These are phyloP conservation scores for Eucalyptus shirleyi DNA, from an alignment of 345 rosid species.

Conservation along the genomic window DNA sequence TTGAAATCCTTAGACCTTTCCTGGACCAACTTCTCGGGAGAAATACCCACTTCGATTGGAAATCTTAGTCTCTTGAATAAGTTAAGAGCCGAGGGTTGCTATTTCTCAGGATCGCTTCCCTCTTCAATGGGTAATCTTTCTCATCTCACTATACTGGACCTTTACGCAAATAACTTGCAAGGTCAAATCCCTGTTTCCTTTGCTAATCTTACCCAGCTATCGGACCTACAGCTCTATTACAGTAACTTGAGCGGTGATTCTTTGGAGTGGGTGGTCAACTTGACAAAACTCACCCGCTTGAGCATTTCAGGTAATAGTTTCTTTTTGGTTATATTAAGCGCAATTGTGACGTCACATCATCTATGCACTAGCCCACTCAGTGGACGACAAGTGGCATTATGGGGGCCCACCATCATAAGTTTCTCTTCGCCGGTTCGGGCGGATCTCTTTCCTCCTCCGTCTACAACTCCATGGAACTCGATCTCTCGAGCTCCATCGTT, in stretches of 20 bases:
- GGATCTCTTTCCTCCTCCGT: neutral
- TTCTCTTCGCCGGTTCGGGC: neutral
- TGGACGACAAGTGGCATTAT: no score
- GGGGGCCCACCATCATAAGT: no score
- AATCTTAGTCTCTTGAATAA: neutral
- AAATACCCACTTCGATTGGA: neutral
- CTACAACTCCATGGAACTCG: neutral
- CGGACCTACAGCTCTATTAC: fast-evolving
- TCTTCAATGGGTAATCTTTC: neutral
- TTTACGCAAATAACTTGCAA: fast-evolving
- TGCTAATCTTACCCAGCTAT: neutral
- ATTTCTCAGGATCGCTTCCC: neutral
- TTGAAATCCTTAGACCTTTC: neutral
- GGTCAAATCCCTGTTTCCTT: neutral
- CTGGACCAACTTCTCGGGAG: neutral
- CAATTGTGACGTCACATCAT: no score
- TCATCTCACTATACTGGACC: neutral
- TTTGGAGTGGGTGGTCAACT: no score
- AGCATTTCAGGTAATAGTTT: no score
- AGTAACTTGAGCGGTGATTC: no score
- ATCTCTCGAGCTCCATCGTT: neutral
- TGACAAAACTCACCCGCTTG: no score
- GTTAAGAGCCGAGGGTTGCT: fast-evolving
- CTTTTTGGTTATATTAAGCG: no score
- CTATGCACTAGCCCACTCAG: no score